phyloP scores from a whole-genome alignment of 768 basidiomycete genomes.

The Lyophyllum atratum region DNA sequence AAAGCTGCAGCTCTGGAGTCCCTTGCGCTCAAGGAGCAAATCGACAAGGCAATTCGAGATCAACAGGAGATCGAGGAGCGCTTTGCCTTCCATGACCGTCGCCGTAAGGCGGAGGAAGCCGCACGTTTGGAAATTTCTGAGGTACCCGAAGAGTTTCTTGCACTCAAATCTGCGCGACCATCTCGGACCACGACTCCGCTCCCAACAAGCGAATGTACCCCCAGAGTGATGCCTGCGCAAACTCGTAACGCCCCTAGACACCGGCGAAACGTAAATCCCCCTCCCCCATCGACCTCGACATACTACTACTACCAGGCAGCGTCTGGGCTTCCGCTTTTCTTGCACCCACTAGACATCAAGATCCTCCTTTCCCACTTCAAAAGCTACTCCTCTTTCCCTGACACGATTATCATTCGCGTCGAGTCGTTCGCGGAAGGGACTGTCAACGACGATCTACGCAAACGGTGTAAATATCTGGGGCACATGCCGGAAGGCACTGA shows the following conservation, averaged over 20 bases:
- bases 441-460: slow-evolving; percentile 91
- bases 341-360: slow-evolving; percentile 95
- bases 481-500: slow-evolving; percentile 92
- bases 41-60: slow-evolving; percentile 64
- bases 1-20: slow-evolving; percentile 80
- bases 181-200: slow-evolving; percentile 13
- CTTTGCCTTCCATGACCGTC: slow-evolving; percentile 28
- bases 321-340: slow-evolving; percentile 87
- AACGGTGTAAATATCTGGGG: slow-evolving; percentile 93
- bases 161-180: slow-evolving; percentile 33
- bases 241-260: slow-evolving; percentile 53
- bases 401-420: slow-evolving; percentile 77
- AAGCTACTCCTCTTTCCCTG: slow-evolving; percentile 82
- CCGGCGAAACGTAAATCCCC: slow-evolving; percentile 81
- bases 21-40: slow-evolving; percentile 57
- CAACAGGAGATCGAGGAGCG: slow-evolving; percentile 55
- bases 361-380: slow-evolving; percentile 85
- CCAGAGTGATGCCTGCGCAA: slow-evolving; percentile 18
- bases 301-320: slow-evolving; percentile 97
- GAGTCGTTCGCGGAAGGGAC: slow-evolving; percentile 75
- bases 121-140: slow-evolving; percentile 28
- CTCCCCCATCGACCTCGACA: slow-evolving; percentile 83
- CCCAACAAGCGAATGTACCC: background rate
- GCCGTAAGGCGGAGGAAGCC: slow-evolving; percentile 29
- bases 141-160: slow-evolving; percentile 62